Percentiles rank a stretch among this genome's conserved stretches.
Evolutionary conservation across 371 early-diverging fungal genomes (phyloP).

Genomic region (Apophysomyces sp.): DNA sequence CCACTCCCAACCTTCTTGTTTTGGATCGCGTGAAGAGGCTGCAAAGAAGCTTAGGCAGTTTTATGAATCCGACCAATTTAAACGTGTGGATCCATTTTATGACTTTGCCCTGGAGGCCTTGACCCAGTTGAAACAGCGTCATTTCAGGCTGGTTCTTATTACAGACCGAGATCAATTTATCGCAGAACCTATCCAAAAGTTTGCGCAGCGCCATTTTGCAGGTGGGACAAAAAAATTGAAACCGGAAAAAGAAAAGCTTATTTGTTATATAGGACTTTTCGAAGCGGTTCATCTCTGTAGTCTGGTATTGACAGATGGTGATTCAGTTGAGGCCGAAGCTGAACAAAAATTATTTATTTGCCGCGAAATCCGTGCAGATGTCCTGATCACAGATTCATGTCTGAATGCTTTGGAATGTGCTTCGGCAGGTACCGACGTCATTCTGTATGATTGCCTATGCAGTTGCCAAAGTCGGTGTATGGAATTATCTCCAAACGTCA

Average conservation of each 20-base stretch:
- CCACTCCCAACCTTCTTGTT: conserved; percentile 48
- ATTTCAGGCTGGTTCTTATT: conserved; percentile 48
- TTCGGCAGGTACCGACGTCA: conserved; percentile 35
- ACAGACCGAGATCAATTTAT: conserved; percentile 55
- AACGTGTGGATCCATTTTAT: conserved; percentile 43
- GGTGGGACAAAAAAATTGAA: conserved; percentile 14
- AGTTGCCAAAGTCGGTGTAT: conserved; percentile 3
- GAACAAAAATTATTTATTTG: conserved; percentile 53
- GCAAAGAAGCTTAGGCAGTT: conserved; percentile 47
- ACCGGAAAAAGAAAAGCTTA: conserved; percentile 1
- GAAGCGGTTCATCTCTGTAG: conserved; percentile 56
- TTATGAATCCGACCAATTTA: conserved; percentile 47
- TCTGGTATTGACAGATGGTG: conserved; percentile 40
- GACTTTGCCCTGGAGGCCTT: conserved; percentile 53
- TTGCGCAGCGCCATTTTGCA: conserved; percentile 50
- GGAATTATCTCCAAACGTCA: conserved; percentile 36
- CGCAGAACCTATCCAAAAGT: conserved; percentile 50
- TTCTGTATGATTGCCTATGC: conserved; percentile 39
- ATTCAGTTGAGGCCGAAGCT: conserved; percentile 40
- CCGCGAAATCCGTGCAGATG: conserved; percentile 51
- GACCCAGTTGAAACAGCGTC: conserved; percentile 49
- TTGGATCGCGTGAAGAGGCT: conserved; percentile 46
- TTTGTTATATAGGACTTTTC: conserved; percentile 32
- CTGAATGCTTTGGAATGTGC: conserved; percentile 48
- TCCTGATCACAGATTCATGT: conserved; percentile 50